Conservation (phyloP, 805 yeast species). For the Candida golubevii region DNA sequence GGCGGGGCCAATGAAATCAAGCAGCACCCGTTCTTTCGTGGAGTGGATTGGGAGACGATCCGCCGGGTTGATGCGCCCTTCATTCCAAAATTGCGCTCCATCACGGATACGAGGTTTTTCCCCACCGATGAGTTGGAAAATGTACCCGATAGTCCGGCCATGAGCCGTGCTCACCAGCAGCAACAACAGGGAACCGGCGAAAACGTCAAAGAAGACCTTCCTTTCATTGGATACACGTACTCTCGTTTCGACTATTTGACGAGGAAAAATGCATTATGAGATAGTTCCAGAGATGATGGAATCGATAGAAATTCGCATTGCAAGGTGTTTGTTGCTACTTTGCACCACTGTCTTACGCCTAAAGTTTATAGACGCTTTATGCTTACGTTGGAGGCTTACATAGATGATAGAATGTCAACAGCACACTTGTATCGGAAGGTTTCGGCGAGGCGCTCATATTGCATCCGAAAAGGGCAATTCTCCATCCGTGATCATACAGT, state of each 20-base stretch:
- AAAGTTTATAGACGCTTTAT: not conserved
- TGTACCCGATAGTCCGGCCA: conserved; percentile 81
- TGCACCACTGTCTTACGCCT: not conserved
- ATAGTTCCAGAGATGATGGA: not conserved
- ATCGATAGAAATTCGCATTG: too few relatives aligned
- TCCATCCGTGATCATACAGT: too few relatives aligned
- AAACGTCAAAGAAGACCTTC: conserved; percentile 79
- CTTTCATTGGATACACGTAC: conserved; percentile 96
- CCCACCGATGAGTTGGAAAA: conserved; percentile 95
- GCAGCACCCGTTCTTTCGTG: conserved; percentile 86
- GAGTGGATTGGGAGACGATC: conserved; percentile 92
- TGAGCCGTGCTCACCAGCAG: conserved; percentile 55
- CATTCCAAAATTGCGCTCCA: conserved; percentile 83
- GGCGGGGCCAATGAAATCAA: conserved; percentile 93
- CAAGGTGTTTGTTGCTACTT: too few relatives aligned
- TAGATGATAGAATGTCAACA: too few relatives aligned
- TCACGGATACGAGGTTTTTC: conserved; percentile 96
- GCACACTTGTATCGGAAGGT: too few relatives aligned
- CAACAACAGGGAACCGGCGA: conserved; percentile 47
- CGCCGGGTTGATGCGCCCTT: conserved; percentile 89
- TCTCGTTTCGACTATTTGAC: conserved; percentile 92
- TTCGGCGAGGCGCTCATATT: too few relatives aligned
- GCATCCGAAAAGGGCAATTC: too few relatives aligned
- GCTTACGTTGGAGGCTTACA: too few relatives aligned
- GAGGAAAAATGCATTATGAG: conserved; percentile 54